Percentiles rank a stretch among this genome's conserved stretches.
These are phyloP conservation scores for Leccinum fallax DNA, from an alignment of 1,284 basidiomycete species.

Conservation along the genomic window DNA sequence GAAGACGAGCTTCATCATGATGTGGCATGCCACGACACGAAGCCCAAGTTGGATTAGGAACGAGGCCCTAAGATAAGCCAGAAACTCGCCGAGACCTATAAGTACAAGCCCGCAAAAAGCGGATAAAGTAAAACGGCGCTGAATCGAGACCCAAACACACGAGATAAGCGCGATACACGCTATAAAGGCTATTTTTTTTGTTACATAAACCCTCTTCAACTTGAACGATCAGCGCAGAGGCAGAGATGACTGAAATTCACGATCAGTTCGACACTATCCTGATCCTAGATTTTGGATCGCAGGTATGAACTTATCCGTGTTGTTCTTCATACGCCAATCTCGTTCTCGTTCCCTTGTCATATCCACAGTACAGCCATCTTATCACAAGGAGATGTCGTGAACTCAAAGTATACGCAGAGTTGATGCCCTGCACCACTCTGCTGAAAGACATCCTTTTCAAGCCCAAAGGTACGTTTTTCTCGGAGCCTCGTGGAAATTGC, in stretches of 20 bases:
- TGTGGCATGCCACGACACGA: no score
- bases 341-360: slow-evolving; percentile 75
- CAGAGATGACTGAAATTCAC: slow-evolving; percentile 80
- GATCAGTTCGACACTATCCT: slow-evolving; percentile 96
- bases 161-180: no score
- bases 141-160: no score
- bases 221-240: background rate
- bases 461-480: slow-evolving; percentile 75
- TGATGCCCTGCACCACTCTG: slow-evolving; percentile 96
- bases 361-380: slow-evolving; percentile 88
- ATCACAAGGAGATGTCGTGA: slow-evolving; percentile 99
- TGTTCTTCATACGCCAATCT: slow-evolving; percentile 80
- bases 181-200: no score
- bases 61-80: no score
- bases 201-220: no score
- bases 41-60: no score
- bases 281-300: slow-evolving; percentile 97
- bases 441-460: slow-evolving; percentile 90
- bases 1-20: no score
- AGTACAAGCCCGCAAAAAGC: no score
- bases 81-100: no score
- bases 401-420: slow-evolving; percentile 96
- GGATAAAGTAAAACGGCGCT: no score
- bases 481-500: background rate
- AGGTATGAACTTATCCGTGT: slow-evolving; percentile 76